Evolutionary conservation across 805 yeast genomes (phyloP).

Genomic region (Myxozyma lipomycoides): DNA sequence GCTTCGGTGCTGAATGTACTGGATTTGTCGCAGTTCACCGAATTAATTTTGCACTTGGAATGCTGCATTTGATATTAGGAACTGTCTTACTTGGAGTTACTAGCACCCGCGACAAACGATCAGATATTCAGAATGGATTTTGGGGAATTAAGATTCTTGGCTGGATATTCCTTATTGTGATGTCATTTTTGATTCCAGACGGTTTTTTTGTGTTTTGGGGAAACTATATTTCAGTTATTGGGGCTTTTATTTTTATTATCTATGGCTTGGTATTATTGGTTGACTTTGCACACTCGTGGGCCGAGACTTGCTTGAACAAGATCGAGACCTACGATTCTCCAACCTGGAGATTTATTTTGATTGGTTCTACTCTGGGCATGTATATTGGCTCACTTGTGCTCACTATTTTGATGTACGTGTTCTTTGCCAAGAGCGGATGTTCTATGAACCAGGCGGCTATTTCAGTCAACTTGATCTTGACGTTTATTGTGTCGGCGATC

Average conservation of each 20-base stretch:
- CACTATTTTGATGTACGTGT: conserved; percentile 73
- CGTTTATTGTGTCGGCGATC: conserved; percentile 59
- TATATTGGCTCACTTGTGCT: conserved; percentile 67
- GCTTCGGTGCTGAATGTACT: conserved; percentile 79
- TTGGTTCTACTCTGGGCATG: conserved; percentile 86
- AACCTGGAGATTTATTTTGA: conserved; percentile 74
- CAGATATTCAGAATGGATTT: conserved; percentile 82
- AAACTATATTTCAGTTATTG: conserved; percentile 76
- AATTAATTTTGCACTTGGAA: conserved; percentile 80
- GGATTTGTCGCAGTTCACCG: conserved; percentile 90
- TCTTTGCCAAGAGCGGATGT: conserved; percentile 79
- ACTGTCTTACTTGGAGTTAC: conserved; percentile 64
- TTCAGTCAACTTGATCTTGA: conserved; percentile 64
- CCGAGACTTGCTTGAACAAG: conserved; percentile 87
- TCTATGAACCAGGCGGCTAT: conserved; percentile 86
- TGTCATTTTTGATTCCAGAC: conserved; percentile 81
- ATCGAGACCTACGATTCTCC: conserved; percentile 74
- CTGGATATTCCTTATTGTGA: conserved; percentile 54
- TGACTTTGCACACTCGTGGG: conserved; percentile 98
- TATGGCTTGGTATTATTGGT: conserved; percentile 87
- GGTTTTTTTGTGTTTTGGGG: conserved; percentile 85
- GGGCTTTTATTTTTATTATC: conserved; percentile 79
- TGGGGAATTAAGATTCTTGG: conserved; percentile 74
- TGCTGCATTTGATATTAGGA: conserved; percentile 71
- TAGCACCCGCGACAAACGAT: conserved; percentile 72